A percentile compares a stretch with the other conserved stretches of the same genome.
Evolutionary conservation across 177 flowering plant genomes (phyloP).

Genomic region (Vitis hybrid): DNA sequence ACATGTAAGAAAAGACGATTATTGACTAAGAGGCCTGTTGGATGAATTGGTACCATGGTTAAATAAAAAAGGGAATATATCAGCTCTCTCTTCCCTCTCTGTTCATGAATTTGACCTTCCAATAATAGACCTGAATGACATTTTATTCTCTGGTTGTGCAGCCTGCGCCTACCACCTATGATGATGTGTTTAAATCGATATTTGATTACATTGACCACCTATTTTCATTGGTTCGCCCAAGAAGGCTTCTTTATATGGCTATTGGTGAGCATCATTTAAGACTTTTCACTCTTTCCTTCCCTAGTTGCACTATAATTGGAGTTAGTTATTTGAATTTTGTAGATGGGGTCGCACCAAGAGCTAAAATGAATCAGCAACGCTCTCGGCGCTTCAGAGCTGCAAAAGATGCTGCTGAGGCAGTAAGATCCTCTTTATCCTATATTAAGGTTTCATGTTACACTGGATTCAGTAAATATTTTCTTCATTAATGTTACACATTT

Average conservation of each 20-base stretch:
- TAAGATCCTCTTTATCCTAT: conserved; percentile 30
- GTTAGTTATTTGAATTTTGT: conserved; percentile 15
- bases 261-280: conserved; percentile 54
- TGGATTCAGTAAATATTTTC: background rate
- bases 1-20: no score
- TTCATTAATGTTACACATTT: background rate
- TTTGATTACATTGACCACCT: conserved; percentile 95
- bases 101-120: background rate
- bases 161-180: conserved; percentile 86
- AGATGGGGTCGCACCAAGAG: conserved; percentile 99
- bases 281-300: background rate
- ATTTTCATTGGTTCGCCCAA: conserved; percentile 84
- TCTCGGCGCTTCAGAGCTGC: conserved; percentile 96
- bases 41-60: no score
- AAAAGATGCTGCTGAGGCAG: conserved; percentile 95
- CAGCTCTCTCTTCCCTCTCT: background rate
- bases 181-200: conserved; percentile 79
- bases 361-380: conserved; percentile 99
- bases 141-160: conserved; percentile 36
- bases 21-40: no score
- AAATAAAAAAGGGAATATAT: no score
- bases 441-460: background rate
- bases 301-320: background rate
- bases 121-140: background rate
- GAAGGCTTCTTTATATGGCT: conserved; percentile 93